These are phyloP conservation scores for Panellus pusillus DNA, from an alignment of 768 basidiomycete species.

Conservation along the genomic window DNA sequence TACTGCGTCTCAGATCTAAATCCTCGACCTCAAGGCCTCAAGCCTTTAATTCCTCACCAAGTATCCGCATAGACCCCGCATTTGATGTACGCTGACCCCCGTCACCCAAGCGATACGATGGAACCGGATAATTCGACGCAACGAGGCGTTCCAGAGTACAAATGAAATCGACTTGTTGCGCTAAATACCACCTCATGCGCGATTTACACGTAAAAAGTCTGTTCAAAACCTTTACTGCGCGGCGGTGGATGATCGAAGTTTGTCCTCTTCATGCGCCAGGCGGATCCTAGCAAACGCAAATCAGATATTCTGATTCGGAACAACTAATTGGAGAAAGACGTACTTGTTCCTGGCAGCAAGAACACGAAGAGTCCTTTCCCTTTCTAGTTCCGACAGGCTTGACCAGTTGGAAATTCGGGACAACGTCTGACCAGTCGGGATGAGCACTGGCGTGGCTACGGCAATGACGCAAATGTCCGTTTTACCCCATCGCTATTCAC, in stretches of 20 bases:
- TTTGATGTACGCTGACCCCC: background rate
- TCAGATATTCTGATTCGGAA: background rate
- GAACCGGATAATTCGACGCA: background rate
- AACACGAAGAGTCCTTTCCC: conserved; percentile 55
- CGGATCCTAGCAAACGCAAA: conserved; percentile 25
- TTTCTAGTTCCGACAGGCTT: conserved; percentile 55
- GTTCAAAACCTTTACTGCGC: no score
- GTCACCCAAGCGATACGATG: background rate
- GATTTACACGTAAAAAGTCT: no score
- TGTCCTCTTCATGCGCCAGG: conserved; percentile 32
- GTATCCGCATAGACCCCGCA: background rate
- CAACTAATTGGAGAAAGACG: conserved; percentile 10
- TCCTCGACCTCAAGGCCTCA: no score
- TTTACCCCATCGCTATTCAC: conserved; percentile 67
- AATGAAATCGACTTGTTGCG: background rate
- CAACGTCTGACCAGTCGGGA: conserved; percentile 44
- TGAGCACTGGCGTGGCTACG: conserved; percentile 55
- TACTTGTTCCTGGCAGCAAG: conserved; percentile 54
- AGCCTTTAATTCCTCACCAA: background rate
- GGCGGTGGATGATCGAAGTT: conserved; percentile 18
- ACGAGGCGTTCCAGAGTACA: background rate
- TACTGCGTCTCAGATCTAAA: no score
- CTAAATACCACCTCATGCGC: background rate
- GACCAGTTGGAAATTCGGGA: conserved; percentile 69
- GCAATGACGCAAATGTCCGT: conserved; percentile 57